phyloP scores from a whole-genome alignment of 2,329 filamentous ascomycete species.

The Trichoderma sp. region DNA sequence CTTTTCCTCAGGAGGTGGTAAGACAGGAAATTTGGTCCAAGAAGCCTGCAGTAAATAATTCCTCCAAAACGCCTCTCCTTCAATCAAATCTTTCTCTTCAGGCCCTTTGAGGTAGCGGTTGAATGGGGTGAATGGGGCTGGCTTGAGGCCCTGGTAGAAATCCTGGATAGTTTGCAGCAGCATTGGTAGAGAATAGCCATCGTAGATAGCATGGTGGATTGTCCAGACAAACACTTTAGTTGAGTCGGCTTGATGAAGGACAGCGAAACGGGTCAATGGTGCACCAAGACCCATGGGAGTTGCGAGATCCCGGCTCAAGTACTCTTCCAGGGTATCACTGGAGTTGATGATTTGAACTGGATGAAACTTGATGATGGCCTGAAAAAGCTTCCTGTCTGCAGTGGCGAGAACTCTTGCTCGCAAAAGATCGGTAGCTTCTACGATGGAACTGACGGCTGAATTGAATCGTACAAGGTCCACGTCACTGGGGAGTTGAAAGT shows the following conservation, averaged over 20 bases:
- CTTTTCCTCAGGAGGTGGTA: not conserved
- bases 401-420: not conserved
- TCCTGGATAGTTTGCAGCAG: not conserved
- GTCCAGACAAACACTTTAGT: not conserved
- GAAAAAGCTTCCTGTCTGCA: not conserved
- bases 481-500: not conserved
- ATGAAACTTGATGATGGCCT: conserved; percentile 7
- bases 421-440: not conserved
- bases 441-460: not conserved
- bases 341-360: not conserved
- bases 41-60: not conserved
- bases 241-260: not conserved
- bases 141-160: not conserved
- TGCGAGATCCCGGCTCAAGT: not conserved
- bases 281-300: not conserved
- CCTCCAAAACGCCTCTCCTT: not conserved
- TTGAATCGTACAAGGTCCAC: not conserved
- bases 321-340: not conserved
- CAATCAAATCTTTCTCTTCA: not conserved
- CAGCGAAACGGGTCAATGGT: not conserved
- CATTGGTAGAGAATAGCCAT: not conserved
- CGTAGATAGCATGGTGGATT: conserved; percentile 3
- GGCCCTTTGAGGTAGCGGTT: not conserved
- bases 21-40: not conserved
- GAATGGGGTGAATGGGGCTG: not conserved